A percentile compares a stretch with the other conserved stretches of the same genome.
phyloP scores from a whole-genome alignment of 1,284 basidiomycete species.

The Termitomyces sp. region DNA sequence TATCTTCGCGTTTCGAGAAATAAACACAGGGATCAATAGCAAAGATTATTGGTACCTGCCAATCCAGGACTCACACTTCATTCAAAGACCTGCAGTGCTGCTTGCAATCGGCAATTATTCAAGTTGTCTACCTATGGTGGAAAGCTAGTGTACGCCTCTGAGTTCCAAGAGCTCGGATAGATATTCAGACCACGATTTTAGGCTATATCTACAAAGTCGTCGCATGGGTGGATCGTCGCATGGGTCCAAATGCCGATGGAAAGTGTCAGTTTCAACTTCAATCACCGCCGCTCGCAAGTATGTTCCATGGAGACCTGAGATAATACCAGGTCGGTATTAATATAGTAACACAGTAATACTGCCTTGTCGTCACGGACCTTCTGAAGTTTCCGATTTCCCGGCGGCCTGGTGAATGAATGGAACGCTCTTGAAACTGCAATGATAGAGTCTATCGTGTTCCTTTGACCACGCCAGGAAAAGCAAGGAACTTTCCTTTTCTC shows the following conservation, averaged over 20 bases:
- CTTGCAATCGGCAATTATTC: background rate
- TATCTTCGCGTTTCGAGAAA: no score
- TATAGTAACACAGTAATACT: no score
- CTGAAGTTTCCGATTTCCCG: background rate
- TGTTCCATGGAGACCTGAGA: background rate
- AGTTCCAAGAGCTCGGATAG: background rate
- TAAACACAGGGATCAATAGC: background rate
- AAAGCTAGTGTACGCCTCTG: background rate
- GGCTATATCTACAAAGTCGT: background rate
- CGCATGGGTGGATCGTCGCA: background rate
- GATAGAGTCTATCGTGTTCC: background rate
- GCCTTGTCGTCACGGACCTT: background rate
- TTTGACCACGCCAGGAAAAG: background rate
- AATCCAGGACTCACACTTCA: background rate
- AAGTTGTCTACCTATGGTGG: background rate
- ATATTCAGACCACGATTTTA: background rate
- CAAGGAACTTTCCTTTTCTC: background rate
- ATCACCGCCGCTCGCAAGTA: background rate
- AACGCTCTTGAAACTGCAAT: background rate
- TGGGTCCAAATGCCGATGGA: background rate
- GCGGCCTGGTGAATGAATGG: background rate
- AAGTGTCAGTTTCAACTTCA: background rate
- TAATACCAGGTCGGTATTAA: background rate
- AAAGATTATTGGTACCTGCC: background rate
- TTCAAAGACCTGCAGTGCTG: background rate